Percentiles rank a stretch among this genome's conserved stretches.
Conservation (phyloP, 306 rosid genomes). For the Fragaria vesca region DNA sequence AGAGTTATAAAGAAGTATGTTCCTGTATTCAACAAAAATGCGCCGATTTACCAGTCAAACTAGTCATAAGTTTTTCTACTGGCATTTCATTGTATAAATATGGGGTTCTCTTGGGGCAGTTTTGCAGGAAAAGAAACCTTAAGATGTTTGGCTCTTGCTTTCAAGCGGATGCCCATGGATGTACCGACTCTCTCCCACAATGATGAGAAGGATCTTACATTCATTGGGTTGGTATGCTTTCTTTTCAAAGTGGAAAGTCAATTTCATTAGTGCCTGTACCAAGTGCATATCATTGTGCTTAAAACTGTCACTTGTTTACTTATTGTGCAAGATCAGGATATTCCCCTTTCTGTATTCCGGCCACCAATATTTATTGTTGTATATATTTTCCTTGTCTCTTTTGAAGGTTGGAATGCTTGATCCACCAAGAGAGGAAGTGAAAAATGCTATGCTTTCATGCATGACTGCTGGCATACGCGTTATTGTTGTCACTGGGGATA, state of each 20-base stretch:
- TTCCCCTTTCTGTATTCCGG: not conserved
- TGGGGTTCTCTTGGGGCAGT: constrained; percentile 45
- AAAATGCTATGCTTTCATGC: constrained; percentile 89
- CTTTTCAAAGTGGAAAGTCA: constrained; percentile 41
- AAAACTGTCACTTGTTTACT: not conserved
- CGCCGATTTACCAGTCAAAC: not conserved
- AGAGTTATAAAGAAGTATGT: not conserved
- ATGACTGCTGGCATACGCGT: constrained; percentile 99
- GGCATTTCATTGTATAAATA: constrained; percentile 23
- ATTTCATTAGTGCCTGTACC: constrained; percentile 24
- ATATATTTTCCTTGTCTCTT: constrained; percentile 16
- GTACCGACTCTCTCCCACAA: constrained; percentile 57
- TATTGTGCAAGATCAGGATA: not conserved
- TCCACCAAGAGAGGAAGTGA: constrained; percentile 99
- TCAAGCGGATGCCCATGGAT: constrained; percentile 76
- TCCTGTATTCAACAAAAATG: not conserved
- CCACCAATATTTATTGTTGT: constrained; percentile 6
- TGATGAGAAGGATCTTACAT: constrained; percentile 91
- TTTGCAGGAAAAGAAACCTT: constrained; percentile 95
- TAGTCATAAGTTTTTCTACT: not conserved
- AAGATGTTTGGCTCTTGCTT: constrained; percentile 92
- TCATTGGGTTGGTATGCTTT: constrained; percentile 99
- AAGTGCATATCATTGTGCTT: not conserved
- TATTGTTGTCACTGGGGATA: constrained; percentile 98
- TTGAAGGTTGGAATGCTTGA: constrained; percentile 96